Conservation (phyloP, 345 rosid genomes). For the Hibiscus trionum region DNA sequence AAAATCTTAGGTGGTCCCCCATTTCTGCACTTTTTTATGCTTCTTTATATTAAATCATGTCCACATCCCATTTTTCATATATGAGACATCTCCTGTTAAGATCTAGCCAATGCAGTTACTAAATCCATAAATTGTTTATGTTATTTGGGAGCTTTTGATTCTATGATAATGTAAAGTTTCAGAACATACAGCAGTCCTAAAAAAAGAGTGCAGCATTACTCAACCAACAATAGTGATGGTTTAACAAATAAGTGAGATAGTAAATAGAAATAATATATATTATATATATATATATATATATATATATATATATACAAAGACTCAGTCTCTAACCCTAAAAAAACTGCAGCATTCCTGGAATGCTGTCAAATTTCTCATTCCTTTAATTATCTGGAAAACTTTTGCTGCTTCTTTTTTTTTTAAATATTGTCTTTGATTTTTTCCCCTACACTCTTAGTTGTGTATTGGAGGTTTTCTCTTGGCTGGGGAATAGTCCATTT, state of each 20-base stretch:
- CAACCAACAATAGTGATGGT: conserved; percentile 8
- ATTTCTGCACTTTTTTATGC: not conserved
- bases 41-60: not conserved
- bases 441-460: conserved; percentile 18
- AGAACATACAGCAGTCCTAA: not conserved
- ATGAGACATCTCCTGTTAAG: not conserved
- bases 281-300: conserved; percentile 2
- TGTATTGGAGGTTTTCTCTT: conserved; percentile 48
- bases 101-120: not conserved
- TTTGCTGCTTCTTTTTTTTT: not conserved
- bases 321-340: conserved; percentile 16
- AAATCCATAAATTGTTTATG: not conserved
- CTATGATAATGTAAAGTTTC: not conserved
- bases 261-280: not conserved
- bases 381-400: not conserved
- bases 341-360: conserved; percentile 39
- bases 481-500: conserved; percentile 51
- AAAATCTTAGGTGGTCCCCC: not conserved
- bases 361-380: conserved; percentile 20
- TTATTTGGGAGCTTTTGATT: not conserved
- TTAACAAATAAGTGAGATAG: not conserved
- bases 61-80: not conserved
- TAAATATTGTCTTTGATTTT: not conserved
- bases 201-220: conserved; percentile 8
- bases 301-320: not conserved